Base-by-base conservation (phyloP, 1,284 basidiomycete species). In the Polyporus tsugae region DNA sequence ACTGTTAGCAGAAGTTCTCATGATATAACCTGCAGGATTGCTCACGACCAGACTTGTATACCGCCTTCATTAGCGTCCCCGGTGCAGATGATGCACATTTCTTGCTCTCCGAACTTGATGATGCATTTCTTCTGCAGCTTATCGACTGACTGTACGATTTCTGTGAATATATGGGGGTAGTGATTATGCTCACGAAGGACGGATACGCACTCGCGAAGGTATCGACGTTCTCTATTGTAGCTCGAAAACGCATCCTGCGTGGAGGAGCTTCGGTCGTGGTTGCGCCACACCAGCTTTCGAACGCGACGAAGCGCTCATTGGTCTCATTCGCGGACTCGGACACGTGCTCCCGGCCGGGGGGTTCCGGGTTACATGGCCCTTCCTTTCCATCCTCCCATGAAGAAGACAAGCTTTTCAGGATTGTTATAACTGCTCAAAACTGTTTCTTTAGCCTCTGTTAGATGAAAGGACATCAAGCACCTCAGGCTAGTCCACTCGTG, bases 1-100 rank as follows among this genome's bases (percentile, higher is more conserved):
- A 38, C 74, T 87, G 84, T 15, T 88, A 91, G 49, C 17, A 57
- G 1, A 80, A n/a, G 13, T 2, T 46, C n/a, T n/a, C 11, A 22
- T 42, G 22, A 33, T 15, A 6, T 5, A 49, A 39, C 13, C 1
- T 5, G 11, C 13, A 7, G 10, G 68, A 42, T 58, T 29, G 88
- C 94, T 79, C 75, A 96, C 95, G 94, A 95, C 95, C 95, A 97
- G 60, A 96, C 93, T 78, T 96, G 94, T 7, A 95, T 91, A 2
- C 95, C 94, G 7, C 94, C 94, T 72, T 93, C 92, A 69, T 90
- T 92, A 49, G 87, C 86, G 71, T 95, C 93, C 67, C 86, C 88
- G 58, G 91, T 89, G 82, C 93, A 95, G 66, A 97, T 96, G 72
- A 96, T 91, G 70, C 91, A 89, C 82, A 96, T 91, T 58, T 88